Evolutionary conservation across 768 basidiomycete species (phyloP).

Genomic region (Mycena filopes): DNA sequence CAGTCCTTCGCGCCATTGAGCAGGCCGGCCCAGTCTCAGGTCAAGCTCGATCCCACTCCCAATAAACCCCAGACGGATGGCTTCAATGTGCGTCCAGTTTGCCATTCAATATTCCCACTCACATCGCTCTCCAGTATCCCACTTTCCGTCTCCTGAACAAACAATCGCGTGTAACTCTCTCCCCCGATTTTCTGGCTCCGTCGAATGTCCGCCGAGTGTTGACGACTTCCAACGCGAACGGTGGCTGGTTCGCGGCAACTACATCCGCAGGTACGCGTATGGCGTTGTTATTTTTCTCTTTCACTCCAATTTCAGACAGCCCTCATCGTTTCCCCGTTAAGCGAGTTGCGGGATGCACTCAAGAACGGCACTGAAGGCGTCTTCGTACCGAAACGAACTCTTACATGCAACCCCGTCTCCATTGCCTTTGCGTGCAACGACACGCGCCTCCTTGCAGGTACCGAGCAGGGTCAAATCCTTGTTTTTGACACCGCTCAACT

Average conservation of each 20-base stretch:
- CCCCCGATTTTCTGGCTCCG: constrained; percentile 54
- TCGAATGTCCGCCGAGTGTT: constrained; percentile 61
- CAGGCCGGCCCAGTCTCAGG: constrained; percentile 48
- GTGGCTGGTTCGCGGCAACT: constrained; percentile 75
- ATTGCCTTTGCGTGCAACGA: constrained; percentile 70
- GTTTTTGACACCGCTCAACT: constrained; percentile 68
- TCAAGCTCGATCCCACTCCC: constrained; percentile 49
- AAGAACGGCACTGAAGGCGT: constrained; percentile 51
- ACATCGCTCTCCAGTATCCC: constrained; percentile 52
- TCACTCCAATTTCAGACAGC: constrained; percentile 47
- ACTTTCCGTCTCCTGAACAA: constrained; percentile 65
- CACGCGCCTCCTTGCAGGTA: constrained; percentile 67
- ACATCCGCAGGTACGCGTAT: constrained; percentile 31
- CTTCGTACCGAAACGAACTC: constrained; percentile 63
- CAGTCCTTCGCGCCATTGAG: constrained; percentile 52
- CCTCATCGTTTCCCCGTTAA: constrained; percentile 70
- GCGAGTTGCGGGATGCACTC: constrained; percentile 67
- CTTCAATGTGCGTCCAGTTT: constrained; percentile 51
- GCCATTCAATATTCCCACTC: constrained; percentile 11
- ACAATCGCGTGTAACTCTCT: constrained; percentile 71
- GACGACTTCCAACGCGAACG: constrained; percentile 65
- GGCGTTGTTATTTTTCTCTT: background rate
- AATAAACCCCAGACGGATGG: constrained; percentile 54
- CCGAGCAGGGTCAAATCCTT: constrained; percentile 66
- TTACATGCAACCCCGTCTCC: constrained; percentile 61